Percentiles rank a stretch among this genome's conserved stretches.
These are phyloP conservation scores for Candida succiphila DNA, from an alignment of 805 yeast genomes.

Conservation along the genomic window DNA sequence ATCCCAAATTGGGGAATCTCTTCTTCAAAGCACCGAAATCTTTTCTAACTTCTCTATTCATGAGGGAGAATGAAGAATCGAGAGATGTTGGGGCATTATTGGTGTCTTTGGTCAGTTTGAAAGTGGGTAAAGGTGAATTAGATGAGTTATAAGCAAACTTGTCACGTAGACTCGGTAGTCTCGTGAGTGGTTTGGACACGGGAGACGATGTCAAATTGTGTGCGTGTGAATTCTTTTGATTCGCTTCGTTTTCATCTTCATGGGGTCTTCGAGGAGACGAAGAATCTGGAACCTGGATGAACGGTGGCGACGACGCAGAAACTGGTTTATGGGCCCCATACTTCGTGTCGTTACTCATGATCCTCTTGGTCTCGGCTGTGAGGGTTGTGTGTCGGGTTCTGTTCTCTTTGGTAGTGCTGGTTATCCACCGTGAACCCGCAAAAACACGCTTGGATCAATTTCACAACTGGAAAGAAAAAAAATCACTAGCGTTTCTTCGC, in stretches of 20 bases:
- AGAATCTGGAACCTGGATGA: constrained; percentile 41
- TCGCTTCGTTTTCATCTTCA: background rate
- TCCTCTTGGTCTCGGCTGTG: too few species aligned
- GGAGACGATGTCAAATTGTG: constrained; percentile 14
- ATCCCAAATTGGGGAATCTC: constrained; percentile 21
- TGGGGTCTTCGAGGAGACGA: too few species aligned
- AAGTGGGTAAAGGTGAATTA: background rate
- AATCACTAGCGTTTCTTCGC: too few species aligned
- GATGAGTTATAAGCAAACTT: constrained; percentile 28
- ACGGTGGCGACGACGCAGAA: constrained; percentile 8
- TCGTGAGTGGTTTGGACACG: constrained; percentile 5
- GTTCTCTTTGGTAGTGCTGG: too few species aligned
- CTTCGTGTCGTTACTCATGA: too few species aligned
- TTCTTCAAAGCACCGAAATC: constrained; percentile 21
- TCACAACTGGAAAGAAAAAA: too few species aligned
- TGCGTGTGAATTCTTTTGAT: constrained; percentile 3
- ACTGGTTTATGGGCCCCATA: background rate
- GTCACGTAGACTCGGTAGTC: constrained; percentile 27
- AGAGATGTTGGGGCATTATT: background rate
- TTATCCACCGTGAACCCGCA: too few species aligned
- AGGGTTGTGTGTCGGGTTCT: too few species aligned
- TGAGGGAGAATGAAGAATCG: background rate
- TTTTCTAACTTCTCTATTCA: constrained; percentile 15
- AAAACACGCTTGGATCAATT: too few species aligned
- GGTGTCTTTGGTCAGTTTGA: background rate